Base-by-base conservation (phyloP, 2,329 filamentous ascomycete genomes). In the Sporothrix variecibatus region DNA sequence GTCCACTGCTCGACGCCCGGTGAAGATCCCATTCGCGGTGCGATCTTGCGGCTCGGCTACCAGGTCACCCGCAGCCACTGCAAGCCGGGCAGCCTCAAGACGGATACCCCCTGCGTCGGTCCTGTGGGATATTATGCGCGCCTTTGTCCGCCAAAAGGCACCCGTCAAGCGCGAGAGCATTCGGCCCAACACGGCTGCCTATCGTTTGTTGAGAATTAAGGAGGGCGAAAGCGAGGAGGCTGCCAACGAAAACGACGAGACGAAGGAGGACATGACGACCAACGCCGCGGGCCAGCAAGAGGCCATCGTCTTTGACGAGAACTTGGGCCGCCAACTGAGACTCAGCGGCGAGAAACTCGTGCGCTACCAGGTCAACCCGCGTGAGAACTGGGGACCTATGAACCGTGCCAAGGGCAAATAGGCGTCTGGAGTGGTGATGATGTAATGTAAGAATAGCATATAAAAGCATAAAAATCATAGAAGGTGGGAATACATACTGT, bases 341-440 rank as follows among this genome's bases (percentile, higher is more conserved):
- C 71, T 72, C n/a, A 87, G 89, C 72, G 87, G 85, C 75, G 91
- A 89, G 80, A 92, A 91, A 77, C 86, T 97, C 64, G 90, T 97
- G 72, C 87, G 95, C 76, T 99, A 98, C 82, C 96, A 97, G 84
- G 84, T 91, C 75, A 98, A 98, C 80, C 96, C 96, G 64, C 87
- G 92, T 75, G 91, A 94, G 79, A 96, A 98, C 81, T 99, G 96
- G 96, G 96, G 96, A 0, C 96, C 96, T 0, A 90, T 97, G 89
- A 85, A 84, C 71, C 85, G 85, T 77, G 88, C 88, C 34, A 86
- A 82, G 77, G 85, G 84, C n/a, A 81, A 82, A 86, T 95, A 71
- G 34, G 8, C 9, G n/a, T 1, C 3, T 9, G 62, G 3, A 4
- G 5, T 6, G 26, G 53, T 8, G 43, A 31, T 23, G 7, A n/a